These are phyloP conservation scores for Neofusicoccum ribis DNA, from an alignment of 2,329 filamentous ascomycete species.

Conservation along the genomic window DNA sequence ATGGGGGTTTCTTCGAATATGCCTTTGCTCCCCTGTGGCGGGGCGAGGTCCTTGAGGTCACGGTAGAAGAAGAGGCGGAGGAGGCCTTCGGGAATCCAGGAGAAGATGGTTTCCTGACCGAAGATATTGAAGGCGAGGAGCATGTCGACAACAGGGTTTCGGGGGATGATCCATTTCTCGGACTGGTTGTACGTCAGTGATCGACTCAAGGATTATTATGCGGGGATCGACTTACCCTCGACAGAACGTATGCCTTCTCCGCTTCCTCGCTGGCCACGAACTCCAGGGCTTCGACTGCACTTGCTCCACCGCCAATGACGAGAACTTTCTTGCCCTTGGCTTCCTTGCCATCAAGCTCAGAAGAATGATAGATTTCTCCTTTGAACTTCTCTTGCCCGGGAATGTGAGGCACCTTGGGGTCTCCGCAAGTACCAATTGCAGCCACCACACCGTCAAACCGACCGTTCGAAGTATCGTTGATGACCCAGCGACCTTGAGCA, in stretches of 20 bases:
- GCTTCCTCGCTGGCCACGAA: conserved; percentile 70
- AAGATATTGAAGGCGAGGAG: conserved; percentile 77
- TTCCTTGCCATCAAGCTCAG: conserved; percentile 69
- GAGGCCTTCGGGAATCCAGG: conserved; percentile 75
- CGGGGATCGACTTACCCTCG: conserved; percentile 33
- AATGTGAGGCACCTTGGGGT: conserved; percentile 70
- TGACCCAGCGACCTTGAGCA: conserved; percentile 69
- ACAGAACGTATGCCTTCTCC: conserved; percentile 68
- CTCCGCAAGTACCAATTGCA: conserved; percentile 78
- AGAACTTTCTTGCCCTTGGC: conserved; percentile 74
- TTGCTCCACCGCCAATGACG: conserved; percentile 77
- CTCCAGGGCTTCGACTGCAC: conserved; percentile 79
- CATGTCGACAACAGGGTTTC: conserved; percentile 72
- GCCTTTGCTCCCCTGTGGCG: conserved; percentile 58
- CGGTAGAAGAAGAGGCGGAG: conserved; percentile 80
- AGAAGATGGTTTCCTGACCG: conserved; percentile 72
- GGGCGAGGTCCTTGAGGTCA: conserved; percentile 73
- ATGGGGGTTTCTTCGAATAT: conserved; percentile 84
- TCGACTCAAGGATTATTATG: conserved; percentile 37
- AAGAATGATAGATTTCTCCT: conserved; percentile 74
- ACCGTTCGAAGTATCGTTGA: conserved; percentile 71
- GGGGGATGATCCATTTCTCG: conserved; percentile 86
- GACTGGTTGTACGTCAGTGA: conserved; percentile 37
- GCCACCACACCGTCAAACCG: conserved; percentile 77
- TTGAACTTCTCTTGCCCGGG: conserved; percentile 71